Percentiles rank a stretch among this genome's conserved stretches.
phyloP scores from a whole-genome alignment of 2,329 filamentous ascomycete species.

The Arthrobotrys megalospora region DNA sequence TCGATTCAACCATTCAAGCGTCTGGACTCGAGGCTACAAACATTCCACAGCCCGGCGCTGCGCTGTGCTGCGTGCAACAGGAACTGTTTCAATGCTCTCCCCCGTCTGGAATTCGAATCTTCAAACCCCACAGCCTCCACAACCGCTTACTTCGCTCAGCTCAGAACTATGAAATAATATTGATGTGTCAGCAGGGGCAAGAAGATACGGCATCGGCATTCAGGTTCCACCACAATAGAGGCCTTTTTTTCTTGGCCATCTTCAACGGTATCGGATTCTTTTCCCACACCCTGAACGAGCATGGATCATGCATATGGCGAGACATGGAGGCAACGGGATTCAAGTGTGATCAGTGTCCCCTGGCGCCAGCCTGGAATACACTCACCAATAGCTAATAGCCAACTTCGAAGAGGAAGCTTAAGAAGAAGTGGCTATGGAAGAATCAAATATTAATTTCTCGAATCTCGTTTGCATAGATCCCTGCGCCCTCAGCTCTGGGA shows the following conservation, averaged over 20 bases:
- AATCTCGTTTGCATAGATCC: constrained; percentile 31
- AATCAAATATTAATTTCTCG: background rate
- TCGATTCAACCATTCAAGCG: constrained; percentile 7
- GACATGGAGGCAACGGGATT: constrained; percentile 28
- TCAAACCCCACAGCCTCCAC: constrained; percentile 41
- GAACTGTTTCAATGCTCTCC: constrained; percentile 12
- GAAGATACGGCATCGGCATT: constrained; percentile 29
- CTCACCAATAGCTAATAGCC: background rate
- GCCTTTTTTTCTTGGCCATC: constrained; percentile 20
- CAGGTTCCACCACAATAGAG: constrained; percentile 2
- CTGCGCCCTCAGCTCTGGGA: constrained; percentile 44
- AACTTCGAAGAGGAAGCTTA: background rate
- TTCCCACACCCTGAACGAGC: constrained; percentile 30
- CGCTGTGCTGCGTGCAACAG: background rate
- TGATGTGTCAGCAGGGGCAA: constrained; percentile 21
- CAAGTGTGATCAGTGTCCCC: constrained; percentile 8
- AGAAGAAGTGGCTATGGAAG: background rate
- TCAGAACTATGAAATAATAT: constrained; percentile 20
- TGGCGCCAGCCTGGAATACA: constrained; percentile 8
- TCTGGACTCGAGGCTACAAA: too few species aligned
- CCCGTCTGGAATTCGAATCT: background rate
- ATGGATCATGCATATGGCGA: constrained; percentile 25
- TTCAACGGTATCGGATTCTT: constrained; percentile 23
- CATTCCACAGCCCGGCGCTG: too few species aligned
- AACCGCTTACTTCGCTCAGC: background rate